A percentile compares a stretch with the other conserved stretches of the same genome.
Evolutionary conservation across 2,329 filamentous ascomycete genomes (phyloP).

Genomic region (Lachnellula subtilissima): DNA sequence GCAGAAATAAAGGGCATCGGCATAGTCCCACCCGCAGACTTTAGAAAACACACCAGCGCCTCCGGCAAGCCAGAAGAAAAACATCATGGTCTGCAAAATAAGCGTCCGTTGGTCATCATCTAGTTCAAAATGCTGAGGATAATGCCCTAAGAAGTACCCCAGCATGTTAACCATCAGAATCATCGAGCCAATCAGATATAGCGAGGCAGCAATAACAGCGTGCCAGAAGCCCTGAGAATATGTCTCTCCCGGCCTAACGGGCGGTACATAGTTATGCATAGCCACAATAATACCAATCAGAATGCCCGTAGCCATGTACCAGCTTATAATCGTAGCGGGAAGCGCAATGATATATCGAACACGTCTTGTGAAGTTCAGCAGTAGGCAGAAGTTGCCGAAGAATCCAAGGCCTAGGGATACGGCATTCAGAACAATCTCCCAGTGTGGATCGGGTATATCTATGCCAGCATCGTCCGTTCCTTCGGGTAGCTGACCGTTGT

Average conservation of each 20-base stretch:
- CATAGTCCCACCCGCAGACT: conserved; percentile 54
- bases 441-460: conserved; percentile 52
- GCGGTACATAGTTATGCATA: conserved; percentile 49
- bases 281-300: conserved; percentile 53
- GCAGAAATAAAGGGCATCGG: conserved; percentile 56
- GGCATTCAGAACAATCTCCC: conserved; percentile 58
- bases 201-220: conserved; percentile 56
- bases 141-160: conserved; percentile 63
- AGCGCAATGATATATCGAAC: conserved; percentile 64
- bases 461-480: conserved; percentile 47
- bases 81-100: conserved; percentile 66
- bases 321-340: conserved; percentile 62
- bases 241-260: conserved; percentile 41
- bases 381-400: conserved; percentile 60
- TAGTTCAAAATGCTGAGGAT: conserved; percentile 61
- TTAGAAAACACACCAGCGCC: conserved; percentile 57
- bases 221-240: conserved; percentile 70
- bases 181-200: conserved; percentile 59
- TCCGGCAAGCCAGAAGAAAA: conserved; percentile 64
- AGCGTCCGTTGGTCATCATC: conserved; percentile 64
- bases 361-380: conserved; percentile 64
- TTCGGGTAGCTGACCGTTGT: conserved; percentile 39
- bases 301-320: conserved; percentile 58
- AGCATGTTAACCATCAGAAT: conserved; percentile 66
- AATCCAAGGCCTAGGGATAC: conserved; percentile 60